Evolutionary conservation across 2,329 filamentous ascomycete genomes (phyloP).

Genomic region (Aspergillus puulaauensis): DNA sequence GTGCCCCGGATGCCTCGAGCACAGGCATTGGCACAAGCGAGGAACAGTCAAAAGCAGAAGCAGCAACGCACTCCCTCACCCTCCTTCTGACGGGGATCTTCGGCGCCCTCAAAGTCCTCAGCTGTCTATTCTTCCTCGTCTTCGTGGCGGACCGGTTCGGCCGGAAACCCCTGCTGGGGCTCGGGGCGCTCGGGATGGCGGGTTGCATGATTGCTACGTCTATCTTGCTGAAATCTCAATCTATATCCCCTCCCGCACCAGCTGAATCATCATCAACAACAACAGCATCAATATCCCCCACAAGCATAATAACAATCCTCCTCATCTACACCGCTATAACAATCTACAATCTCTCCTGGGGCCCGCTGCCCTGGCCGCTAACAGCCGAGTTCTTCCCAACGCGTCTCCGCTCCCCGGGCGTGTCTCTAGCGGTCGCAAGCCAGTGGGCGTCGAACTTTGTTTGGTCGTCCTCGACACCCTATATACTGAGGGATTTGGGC

Average conservation of each 20-base stretch:
- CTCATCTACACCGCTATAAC: conserved; percentile 58
- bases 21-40: too few species aligned
- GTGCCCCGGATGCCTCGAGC: conserved; percentile 13
- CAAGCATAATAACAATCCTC: conserved; percentile 50
- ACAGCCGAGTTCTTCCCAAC: conserved; percentile 39
- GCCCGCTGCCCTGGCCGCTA: conserved; percentile 41
- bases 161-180: conserved; percentile 51
- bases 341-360: conserved; percentile 43
- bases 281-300: conserved; percentile 25
- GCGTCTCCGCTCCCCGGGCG: conserved; percentile 40
- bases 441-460: conserved; percentile 45
- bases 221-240: conserved; percentile 45
- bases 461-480: conserved; percentile 42
- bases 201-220: conserved; percentile 51
- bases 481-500: conserved; percentile 47
- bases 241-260: conserved; percentile 22
- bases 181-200: conserved; percentile 45
- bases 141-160: conserved; percentile 54
- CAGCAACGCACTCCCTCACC: conserved; percentile 37
- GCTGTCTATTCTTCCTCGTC: conserved; percentile 53
- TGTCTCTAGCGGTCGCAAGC: conserved; percentile 39
- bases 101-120: conserved; percentile 53
- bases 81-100: conserved; percentile 55
- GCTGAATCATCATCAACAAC: conserved; percentile 3
- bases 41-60: not conserved